These are phyloP conservation scores for Ophiostoma perfectum DNA, from an alignment of 2,329 filamentous ascomycete species.

Conservation along the genomic window DNA sequence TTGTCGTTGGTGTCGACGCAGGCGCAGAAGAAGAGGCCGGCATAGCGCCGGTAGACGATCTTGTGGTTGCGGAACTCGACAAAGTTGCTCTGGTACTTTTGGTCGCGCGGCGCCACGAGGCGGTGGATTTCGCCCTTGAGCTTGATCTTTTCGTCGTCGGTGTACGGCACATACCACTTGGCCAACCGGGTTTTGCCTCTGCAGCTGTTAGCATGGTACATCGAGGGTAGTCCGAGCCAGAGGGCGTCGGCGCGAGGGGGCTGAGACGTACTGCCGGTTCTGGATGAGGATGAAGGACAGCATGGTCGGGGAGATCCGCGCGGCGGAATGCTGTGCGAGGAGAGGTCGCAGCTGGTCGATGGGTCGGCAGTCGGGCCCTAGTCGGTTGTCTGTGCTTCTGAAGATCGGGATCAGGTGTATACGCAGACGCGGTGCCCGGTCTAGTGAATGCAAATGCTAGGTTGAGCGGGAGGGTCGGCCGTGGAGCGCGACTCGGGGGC, in stretches of 20 bases:
- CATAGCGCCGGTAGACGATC: slow-evolving; percentile 95
- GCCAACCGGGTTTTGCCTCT: slow-evolving; percentile 97
- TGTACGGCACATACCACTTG: slow-evolving; percentile 99
- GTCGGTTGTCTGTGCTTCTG: too few relatives aligned
- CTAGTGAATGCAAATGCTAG: too few relatives aligned
- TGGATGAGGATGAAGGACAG: slow-evolving; percentile 87
- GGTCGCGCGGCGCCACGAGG: slow-evolving; percentile 92
- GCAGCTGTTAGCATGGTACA: not conserved
- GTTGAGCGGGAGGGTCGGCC: not conserved
- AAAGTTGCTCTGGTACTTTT: slow-evolving; percentile 99
- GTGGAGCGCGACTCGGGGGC: not conserved
- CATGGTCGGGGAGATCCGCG: slow-evolving; percentile 37
- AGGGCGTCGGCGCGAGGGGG: too few relatives aligned
- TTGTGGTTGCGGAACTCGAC: slow-evolving; percentile 95
- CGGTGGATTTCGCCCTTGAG: slow-evolving; percentile 98
- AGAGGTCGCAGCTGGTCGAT: not conserved
- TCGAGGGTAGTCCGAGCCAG: too few relatives aligned
- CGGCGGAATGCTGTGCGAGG: not conserved
- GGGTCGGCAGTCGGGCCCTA: not conserved
- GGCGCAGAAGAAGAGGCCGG: slow-evolving; percentile 97
- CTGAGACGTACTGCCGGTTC: slow-evolving; percentile 65
- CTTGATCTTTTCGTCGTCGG: slow-evolving; percentile 98
- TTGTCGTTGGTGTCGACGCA: slow-evolving; percentile 99
- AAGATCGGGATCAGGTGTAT: too few relatives aligned
- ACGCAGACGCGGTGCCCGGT: too few relatives aligned